Evolutionary conservation across 768 basidiomycete species (phyloP).

Genomic region (Macrolepiota dolichaula): DNA sequence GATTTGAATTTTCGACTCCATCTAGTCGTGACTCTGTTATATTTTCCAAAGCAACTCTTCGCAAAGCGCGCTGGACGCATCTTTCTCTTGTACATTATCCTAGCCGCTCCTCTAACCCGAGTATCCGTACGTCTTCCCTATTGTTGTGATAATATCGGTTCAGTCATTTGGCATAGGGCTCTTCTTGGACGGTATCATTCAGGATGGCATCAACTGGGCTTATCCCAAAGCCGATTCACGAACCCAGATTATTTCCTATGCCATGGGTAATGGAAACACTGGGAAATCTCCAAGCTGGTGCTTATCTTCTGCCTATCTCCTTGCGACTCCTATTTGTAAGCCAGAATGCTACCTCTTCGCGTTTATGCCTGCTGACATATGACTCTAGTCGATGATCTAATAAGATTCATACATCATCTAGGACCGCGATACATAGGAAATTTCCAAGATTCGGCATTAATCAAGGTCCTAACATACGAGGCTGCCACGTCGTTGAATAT

Average conservation of each 20-base stretch:
- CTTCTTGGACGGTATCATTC: conserved; percentile 70
- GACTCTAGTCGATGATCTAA: conserved; percentile 59
- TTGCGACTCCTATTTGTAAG: conserved; percentile 57
- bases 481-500: conserved; percentile 83
- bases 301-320: conserved; percentile 60
- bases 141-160: background rate
- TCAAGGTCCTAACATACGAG: conserved; percentile 81
- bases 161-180: conserved; percentile 42
- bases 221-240: conserved; percentile 55
- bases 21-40: conserved; percentile 28
- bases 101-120: conserved; percentile 49
- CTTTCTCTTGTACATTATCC: conserved; percentile 65
- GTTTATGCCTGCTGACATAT: conserved; percentile 6
- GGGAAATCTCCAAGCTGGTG: conserved; percentile 59
- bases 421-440: conserved; percentile 75
- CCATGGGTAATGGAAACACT: conserved; percentile 43
- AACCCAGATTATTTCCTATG: conserved; percentile 37
- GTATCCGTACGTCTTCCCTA: conserved; percentile 48
- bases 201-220: conserved; percentile 56
- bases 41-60: conserved; percentile 44
- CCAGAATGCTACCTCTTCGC: background rate
- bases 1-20: conserved; percentile 43
- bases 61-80: conserved; percentile 70
- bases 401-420: conserved; percentile 75
- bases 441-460: conserved; percentile 68